Percentiles rank a stretch among this genome's conserved stretches.
phyloP scores from a whole-genome alignment of 2,329 filamentous ascomycete species.

The Aspergillus calidoustus region DNA sequence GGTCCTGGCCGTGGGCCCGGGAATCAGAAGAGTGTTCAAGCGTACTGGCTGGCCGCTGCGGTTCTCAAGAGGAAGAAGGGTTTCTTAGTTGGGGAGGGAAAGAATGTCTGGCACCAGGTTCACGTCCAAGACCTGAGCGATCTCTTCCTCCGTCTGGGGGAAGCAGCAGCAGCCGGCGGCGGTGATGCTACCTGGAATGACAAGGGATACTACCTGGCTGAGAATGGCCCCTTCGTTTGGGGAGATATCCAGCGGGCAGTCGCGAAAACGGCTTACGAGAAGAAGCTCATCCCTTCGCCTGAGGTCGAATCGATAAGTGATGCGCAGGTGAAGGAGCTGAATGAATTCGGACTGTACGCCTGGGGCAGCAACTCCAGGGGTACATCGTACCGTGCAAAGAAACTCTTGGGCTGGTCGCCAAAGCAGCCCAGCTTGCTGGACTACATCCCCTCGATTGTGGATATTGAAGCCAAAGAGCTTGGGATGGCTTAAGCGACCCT shows the following conservation, averaged over 20 bases:
- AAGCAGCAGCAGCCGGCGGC: constrained; percentile 44
- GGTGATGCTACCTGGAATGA: constrained; percentile 47
- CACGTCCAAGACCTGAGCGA: constrained; percentile 48
- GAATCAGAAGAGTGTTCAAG: constrained; percentile 47
- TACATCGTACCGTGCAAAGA: constrained; percentile 40
- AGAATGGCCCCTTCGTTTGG: constrained; percentile 48
- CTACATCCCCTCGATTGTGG: constrained; percentile 59
- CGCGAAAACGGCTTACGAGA: constrained; percentile 54
- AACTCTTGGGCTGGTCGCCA: constrained; percentile 45
- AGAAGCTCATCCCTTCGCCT: constrained; percentile 55
- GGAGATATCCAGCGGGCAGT: constrained; percentile 44
- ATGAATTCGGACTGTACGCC: constrained; percentile 38
- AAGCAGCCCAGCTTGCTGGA: constrained; percentile 56
- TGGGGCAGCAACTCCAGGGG: constrained; percentile 47
- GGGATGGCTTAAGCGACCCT: constrained; percentile 32
- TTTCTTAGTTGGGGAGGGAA: constrained; percentile 45
- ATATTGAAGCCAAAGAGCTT: constrained; percentile 50
- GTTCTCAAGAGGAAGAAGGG: constrained; percentile 43
- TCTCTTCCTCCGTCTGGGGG: constrained; percentile 41
- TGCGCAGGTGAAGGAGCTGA: constrained; percentile 48
- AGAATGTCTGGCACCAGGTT: constrained; percentile 48
- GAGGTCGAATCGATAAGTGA: constrained; percentile 42
- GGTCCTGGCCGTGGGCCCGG: constrained; percentile 43
- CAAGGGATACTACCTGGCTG: constrained; percentile 56
- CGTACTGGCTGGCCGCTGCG: constrained; percentile 46